Base-by-base conservation (phyloP, 495 filamentous ascomycete genomes). In the Penicillium turbatum region DNA sequence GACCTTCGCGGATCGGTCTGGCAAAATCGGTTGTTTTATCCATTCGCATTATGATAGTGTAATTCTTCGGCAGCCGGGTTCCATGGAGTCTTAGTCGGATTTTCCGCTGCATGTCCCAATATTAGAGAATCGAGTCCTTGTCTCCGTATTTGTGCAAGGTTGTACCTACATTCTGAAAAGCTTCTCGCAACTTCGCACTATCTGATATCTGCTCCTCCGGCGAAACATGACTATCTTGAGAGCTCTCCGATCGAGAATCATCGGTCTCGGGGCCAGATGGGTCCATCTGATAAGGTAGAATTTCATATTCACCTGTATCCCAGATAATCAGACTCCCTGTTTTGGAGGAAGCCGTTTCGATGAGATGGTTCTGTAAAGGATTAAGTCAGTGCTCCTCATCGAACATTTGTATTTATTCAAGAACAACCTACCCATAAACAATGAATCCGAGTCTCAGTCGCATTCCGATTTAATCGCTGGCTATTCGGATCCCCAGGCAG, bases 321-420 rank as follows among this genome's bases (percentile, higher is more conserved):
- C 84, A 88, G 32, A 88, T 84, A 12, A 88, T 76, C 13, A 88
- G 70, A 13, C 80, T 85, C 2, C 85, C 85, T 0, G 82, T 86
- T 11, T 69, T 68, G 10, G 55, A 42, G 2, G 80, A 83, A 6
- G 80, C 84, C 0, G 82, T 84, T 59, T 88, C 85, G 40, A 85
- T 79, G 6, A 87, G 76, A 63, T 88, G 82, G 52, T 85, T 87
- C 82, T 86, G 49, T 6, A 8, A 48, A 3, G 4, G 27, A 44
- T 16, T 29, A 21, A 49, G 26, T 17, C 10, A 19, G 31, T 9
- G 10, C 13, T 6, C 6, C 6, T 26, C n/a, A 29, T 46, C 26
- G n/a, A 24, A 30, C 29, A 5, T 36, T 6, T n/a, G 9, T 6
- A 5, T 30, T 3, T 7, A 31, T n/a, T 24, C 21, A 24, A 35